Percentiles rank a stretch among this genome's conserved stretches.
phyloP scores from a whole-genome alignment of 164 flowering plant species.

The Liriodendron chinense region DNA sequence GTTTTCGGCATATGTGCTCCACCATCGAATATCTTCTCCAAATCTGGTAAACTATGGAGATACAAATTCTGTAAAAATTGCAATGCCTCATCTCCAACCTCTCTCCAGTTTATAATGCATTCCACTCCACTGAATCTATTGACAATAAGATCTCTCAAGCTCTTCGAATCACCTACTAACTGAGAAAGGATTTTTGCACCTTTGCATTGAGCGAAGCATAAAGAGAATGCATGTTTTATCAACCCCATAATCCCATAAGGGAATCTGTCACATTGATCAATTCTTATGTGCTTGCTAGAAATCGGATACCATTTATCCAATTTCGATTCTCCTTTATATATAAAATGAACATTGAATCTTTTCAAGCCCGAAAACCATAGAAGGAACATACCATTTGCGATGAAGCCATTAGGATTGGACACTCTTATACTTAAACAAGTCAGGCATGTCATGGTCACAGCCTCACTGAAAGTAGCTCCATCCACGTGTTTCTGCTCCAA shows the following conservation, averaged over 20 bases:
- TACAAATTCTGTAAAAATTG: neutral
- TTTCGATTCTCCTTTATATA: neutral
- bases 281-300: too few species aligned
- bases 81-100: neutral
- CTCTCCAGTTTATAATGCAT: too few species aligned
- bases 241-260: neutral
- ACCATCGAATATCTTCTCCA: neutral
- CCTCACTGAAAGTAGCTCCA: neutral
- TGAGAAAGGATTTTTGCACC: neutral
- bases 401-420: neutral
- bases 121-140: neutral
- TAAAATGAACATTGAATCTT: neutral
- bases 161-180: neutral
- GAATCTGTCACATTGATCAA: neutral
- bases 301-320: too few species aligned
- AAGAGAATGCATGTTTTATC: neutral
- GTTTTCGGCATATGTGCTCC: neutral
- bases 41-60: neutral
- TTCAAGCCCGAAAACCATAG: neutral
- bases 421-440: neutral
- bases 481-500: neutral
- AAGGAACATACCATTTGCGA: neutral
- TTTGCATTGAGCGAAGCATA: neutral
- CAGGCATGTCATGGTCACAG: neutral
- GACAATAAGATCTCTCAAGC: neutral